phyloP scores from a whole-genome alignment of 306 rosid species.

The Cicer cuneatum region DNA sequence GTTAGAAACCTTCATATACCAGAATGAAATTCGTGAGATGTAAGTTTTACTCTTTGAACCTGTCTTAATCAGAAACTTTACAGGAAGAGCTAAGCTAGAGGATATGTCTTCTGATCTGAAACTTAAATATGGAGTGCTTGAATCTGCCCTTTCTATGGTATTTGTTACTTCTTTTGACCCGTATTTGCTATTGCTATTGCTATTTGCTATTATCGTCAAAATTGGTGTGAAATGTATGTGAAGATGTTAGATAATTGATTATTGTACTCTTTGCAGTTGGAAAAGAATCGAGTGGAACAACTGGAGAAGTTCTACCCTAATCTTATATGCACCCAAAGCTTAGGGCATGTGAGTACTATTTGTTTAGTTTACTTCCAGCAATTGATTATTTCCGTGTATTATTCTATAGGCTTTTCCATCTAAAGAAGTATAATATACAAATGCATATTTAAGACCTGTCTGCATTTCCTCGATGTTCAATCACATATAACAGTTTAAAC shows the following conservation, averaged over 20 bases:
- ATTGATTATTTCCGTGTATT: constrained; percentile 32
- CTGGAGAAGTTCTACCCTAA: constrained; percentile 89
- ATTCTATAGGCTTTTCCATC: constrained; percentile 25
- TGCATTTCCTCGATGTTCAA: constrained; percentile 29
- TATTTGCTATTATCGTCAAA: constrained; percentile 7
- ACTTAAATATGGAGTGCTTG: constrained; percentile 73
- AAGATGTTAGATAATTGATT: constrained; percentile 36
- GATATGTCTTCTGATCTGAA: constrained; percentile 64
- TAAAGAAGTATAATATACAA: constrained; percentile 10
- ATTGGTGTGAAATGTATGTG: constrained; percentile 34
- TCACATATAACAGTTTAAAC: constrained; percentile 24
- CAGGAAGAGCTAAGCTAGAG: constrained; percentile 80
- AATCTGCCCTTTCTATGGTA: constrained; percentile 81
- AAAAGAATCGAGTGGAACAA: constrained; percentile 78
- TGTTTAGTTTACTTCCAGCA: constrained; percentile 31
- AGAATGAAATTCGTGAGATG: constrained; percentile 28
- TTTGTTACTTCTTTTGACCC: constrained; percentile 20
- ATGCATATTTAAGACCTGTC: constrained; percentile 14
- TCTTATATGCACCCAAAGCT: constrained; percentile 85
- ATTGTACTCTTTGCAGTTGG: constrained; percentile 68
- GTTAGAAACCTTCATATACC: constrained; percentile 49
- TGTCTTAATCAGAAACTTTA: constrained; percentile 42
- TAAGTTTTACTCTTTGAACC: constrained; percentile 38
- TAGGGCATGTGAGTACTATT: constrained; percentile 80
- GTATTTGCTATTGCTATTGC: constrained; percentile 22